Evolutionary conservation across 2,329 filamentous ascomycete species (phyloP), one percentile per base, ranked within the genome.

Genomic region (Talaromyces islandicus): DNA sequence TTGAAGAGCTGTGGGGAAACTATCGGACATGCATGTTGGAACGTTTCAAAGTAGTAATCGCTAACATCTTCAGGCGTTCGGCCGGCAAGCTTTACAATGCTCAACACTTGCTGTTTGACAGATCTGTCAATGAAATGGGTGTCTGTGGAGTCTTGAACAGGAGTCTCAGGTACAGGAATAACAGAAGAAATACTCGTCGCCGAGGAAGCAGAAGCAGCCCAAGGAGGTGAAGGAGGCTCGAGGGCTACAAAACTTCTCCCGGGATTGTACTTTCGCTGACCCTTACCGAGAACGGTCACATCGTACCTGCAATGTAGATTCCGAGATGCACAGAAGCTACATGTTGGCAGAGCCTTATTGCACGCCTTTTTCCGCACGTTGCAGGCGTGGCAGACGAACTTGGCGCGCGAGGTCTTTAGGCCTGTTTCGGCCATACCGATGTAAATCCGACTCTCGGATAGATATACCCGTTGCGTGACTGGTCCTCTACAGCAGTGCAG

Each of bases 361-460:
- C 59, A 61, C 9, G 55, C 59, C 30, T 58, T 61, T 27, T 61
- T 61, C 12, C 59, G 55, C 10, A 29, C 52, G 51, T 57, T 55
- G 52, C 59, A 61, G 9, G 55, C 53, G 43, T 38, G 29, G 52
- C 59, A 61, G 51, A 61, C 59, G 14, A 35, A 61, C 9, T 51
- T 50, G 7, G 59, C 59, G 21, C 51, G 59, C 17, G 30, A 17
- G 19, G 7, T 29, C 27, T 52, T 29, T 3, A 12, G 14, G 11
- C 25, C 3, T 4, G 43, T 51, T 25, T 61, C 56, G 43, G 56
- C 19, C 51, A 61, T 61, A 7, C 14, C 30, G 17, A 17, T n/a
- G 17, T 32, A 30, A 46, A n/a, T 10, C 25, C 12, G 12, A 27
- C 12, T n/a, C 19, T 29, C 4, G 14, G 48, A 7, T 29, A 3